Evolutionary conservation across 805 yeast species (phyloP), one percentile per base, ranked within the genome.

Genomic region (Metschnikowia dekortorum): DNA sequence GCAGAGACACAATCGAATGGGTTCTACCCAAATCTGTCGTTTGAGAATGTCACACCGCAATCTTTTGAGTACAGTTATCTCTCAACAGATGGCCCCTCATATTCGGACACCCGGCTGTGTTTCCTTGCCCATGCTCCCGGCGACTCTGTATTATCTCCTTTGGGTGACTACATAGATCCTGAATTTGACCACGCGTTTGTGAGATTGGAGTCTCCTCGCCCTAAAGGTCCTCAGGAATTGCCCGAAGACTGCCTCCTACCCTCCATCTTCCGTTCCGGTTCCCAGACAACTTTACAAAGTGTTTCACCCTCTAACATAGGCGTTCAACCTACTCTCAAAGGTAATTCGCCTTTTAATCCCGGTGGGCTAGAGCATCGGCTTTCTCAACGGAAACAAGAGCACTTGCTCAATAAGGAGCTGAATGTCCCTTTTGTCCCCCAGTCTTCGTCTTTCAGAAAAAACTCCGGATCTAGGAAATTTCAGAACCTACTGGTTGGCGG

Each of bases 151-250:
- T 18, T 29, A 9, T 29, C 43, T 14, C 30, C 45, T 3, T 16
- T 32, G 1, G 46, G 35, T 10, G 46, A 44, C 26, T 34, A 31
- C 26, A 29, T 35, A 6, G 39, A 44, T 35, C 6, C 46, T 8
- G 22, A 32, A 3, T 34, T 35, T 13, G 18, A 41, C 28, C 6
- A 18, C 10, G 11, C 18, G 28, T 30, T 44, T 8, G 28, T 26
- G 10, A 28, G 22, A 8, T 54, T 51, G 46, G 71, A 66, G 4
- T 66, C 70, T 36, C 71, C 74, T 14, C 64, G 64, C 39, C 76
- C 71, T 1, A 70, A 63, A 63, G 77, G 77, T 1, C 77, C 77
- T 1, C 66, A 67, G 55, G 69, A 64, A 39, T 55, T 73, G 22
- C 70, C 73, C 5, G 70, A 67, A 14, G 72, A 71, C 49, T 63